Conservation (phyloP, 2,329 filamentous ascomycete species). For the Fusarium sublunatum region DNA sequence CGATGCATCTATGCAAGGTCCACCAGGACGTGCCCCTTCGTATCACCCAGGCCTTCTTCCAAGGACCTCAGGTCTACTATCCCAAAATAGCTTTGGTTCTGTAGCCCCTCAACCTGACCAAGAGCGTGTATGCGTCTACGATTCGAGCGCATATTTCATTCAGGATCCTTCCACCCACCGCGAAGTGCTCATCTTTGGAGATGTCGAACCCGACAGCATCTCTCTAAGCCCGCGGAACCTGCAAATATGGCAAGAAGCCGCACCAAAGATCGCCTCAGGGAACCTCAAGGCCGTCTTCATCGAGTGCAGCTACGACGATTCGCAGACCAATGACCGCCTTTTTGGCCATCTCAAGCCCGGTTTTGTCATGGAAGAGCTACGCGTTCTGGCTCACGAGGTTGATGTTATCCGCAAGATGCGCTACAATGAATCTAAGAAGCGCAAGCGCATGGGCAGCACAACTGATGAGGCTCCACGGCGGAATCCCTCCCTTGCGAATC, state of each 20-base stretch:
- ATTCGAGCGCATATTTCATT: slow-evolving; percentile 95
- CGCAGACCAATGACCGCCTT: slow-evolving; percentile 78
- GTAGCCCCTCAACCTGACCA: slow-evolving; percentile 47
- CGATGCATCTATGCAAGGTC: slow-evolving; percentile 55
- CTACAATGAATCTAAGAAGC: slow-evolving; percentile 65
- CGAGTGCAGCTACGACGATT: slow-evolving; percentile 93
- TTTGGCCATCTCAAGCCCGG: slow-evolving; percentile 91
- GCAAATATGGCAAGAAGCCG: slow-evolving; percentile 89
- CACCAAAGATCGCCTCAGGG: slow-evolving; percentile 81
- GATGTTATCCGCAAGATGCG: slow-evolving; percentile 58
- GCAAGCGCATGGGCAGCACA: slow-evolving; percentile 66
- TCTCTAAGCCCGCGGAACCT: slow-evolving; percentile 83
- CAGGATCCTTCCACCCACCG: slow-evolving; percentile 75
- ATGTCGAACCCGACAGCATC: slow-evolving; percentile 91
- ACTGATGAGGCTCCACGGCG: slow-evolving; percentile 41
- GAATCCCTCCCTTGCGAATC: slow-evolving; percentile 36
- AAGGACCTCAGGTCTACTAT: slow-evolving; percentile 47
- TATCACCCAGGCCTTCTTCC: slow-evolving; percentile 38
- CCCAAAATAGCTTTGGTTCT: slow-evolving; percentile 46
- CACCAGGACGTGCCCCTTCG: slow-evolving; percentile 44
- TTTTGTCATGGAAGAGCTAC: slow-evolving; percentile 84
- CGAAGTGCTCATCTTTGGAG: slow-evolving; percentile 93
- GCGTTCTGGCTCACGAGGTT: slow-evolving; percentile 76
- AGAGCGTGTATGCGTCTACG: slow-evolving; percentile 75
- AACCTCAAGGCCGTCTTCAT: slow-evolving; percentile 86